Percentiles rank a stretch among this genome's conserved stretches.
Evolutionary conservation across 257 asterid species (phyloP).

Genomic region (Forsythia viridissima): DNA sequence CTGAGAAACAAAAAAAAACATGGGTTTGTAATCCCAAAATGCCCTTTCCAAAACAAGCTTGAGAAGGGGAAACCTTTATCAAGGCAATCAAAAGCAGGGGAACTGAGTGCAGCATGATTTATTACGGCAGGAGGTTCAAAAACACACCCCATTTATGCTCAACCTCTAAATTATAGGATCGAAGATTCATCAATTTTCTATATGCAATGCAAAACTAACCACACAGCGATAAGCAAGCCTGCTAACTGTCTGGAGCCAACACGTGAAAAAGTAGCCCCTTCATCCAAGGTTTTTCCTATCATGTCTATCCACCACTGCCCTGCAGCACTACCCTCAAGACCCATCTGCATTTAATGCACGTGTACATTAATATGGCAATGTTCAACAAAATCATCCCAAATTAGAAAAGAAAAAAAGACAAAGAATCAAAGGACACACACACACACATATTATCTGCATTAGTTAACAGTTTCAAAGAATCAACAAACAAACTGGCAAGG

Average conservation of each 20-base stretch:
- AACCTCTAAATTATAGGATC: slow-evolving; percentile 2
- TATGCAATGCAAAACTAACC: slow-evolving; percentile 54
- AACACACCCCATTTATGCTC: background rate
- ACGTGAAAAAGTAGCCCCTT: slow-evolving; percentile 78
- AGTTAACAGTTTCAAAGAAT: background rate
- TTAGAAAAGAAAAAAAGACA: background rate
- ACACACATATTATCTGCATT: background rate
- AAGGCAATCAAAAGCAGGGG: background rate
- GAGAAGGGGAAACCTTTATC: slow-evolving; percentile 8
- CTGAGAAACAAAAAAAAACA: background rate
- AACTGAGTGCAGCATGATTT: background rate
- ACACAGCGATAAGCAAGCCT: slow-evolving; percentile 88
- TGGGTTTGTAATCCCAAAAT: background rate
- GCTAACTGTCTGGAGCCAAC: slow-evolving; percentile 99
- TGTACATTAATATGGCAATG: background rate
- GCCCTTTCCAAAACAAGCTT: background rate
- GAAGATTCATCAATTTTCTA: background rate
- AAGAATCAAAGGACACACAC: background rate
- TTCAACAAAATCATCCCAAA: background rate
- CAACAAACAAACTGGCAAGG: background rate
- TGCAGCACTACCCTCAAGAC: slow-evolving; percentile 94
- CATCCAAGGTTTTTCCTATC: slow-evolving; percentile 91
- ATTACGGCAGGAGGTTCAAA: background rate
- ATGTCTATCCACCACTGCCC: slow-evolving; percentile 99
- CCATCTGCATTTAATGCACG: slow-evolving; percentile 66